These are phyloP conservation scores for Moniliophthora roreri DNA, from an alignment of 1,284 basidiomycete species.

Conservation along the genomic window DNA sequence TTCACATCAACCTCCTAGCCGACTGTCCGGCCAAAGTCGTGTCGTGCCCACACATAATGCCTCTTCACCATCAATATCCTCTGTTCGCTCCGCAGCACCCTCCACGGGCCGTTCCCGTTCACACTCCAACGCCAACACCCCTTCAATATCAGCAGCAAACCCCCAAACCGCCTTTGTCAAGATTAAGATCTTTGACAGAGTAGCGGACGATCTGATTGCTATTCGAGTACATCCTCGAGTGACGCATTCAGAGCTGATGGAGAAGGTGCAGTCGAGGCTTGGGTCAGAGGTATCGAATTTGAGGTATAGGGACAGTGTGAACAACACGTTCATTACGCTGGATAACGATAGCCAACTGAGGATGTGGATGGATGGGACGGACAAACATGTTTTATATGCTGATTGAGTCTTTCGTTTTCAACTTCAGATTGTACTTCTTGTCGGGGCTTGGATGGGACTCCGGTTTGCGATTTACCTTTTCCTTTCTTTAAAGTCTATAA, in stretches of 20 bases:
- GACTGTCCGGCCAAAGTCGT: conserved; percentile 8
- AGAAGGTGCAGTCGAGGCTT: conserved; percentile 86
- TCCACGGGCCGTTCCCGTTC: conserved; percentile 50
- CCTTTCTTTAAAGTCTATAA: neutral
- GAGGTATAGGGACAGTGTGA: conserved; percentile 73
- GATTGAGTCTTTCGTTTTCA: conserved; percentile 39
- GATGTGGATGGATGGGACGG: conserved; percentile 81
- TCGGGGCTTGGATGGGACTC: too few relatives aligned
- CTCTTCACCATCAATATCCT: conserved; percentile 39
- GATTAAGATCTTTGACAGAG: conserved; percentile 95
- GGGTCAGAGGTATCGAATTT: conserved; percentile 74
- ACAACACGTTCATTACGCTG: conserved; percentile 64
- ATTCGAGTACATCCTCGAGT: conserved; percentile 97
- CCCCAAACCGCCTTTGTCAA: conserved; percentile 88
- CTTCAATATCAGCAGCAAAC: conserved; percentile 73
- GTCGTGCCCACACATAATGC: conserved; percentile 21
- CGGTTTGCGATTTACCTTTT: neutral
- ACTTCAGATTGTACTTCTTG: too few relatives aligned
- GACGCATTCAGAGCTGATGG: conserved; percentile 81
- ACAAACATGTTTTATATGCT: conserved; percentile 89
- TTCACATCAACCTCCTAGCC: conserved; percentile 20
- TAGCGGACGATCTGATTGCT: conserved; percentile 93
- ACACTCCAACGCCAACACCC: conserved; percentile 58
- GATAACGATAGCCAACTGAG: conserved; percentile 71
- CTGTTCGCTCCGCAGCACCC: conserved; percentile 49